Evolutionary conservation across 2,329 filamentous ascomycete genomes (phyloP).

Genomic region (Aspergillus arachidicola): DNA sequence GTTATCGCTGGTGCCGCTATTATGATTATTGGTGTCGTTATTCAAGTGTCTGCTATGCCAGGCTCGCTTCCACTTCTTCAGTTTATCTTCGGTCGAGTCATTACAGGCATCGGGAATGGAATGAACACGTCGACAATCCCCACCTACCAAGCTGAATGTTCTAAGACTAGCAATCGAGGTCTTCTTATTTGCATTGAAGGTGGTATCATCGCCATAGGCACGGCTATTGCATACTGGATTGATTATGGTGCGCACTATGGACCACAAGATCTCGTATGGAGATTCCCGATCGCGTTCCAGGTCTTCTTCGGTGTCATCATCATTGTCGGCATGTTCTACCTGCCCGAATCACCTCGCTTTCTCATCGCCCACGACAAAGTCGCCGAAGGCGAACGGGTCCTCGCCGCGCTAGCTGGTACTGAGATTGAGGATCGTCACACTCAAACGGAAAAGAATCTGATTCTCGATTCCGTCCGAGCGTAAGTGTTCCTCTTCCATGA

Average conservation of each 20-base stretch:
- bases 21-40: slow-evolving; percentile 22
- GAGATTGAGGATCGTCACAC: slow-evolving; percentile 15
- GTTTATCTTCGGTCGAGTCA: slow-evolving; percentile 23
- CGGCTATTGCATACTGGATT: slow-evolving; percentile 23
- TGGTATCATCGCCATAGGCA: slow-evolving; percentile 21
- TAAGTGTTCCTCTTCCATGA: not conserved
- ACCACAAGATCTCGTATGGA: slow-evolving; percentile 18
- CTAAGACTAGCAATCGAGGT: slow-evolving; percentile 21
- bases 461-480: slow-evolving; percentile 16
- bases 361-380: slow-evolving; percentile 20
- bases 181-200: slow-evolving; percentile 24
- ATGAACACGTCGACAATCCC: slow-evolving; percentile 25
- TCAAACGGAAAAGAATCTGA: slow-evolving; percentile 16
- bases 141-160: slow-evolving; percentile 23
- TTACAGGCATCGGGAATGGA: slow-evolving; percentile 23
- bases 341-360: slow-evolving; percentile 22
- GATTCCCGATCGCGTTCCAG: slow-evolving; percentile 24
- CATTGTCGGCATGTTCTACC: slow-evolving; percentile 19
- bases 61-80: slow-evolving; percentile 18
- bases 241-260: slow-evolving; percentile 20
- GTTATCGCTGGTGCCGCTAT: slow-evolving; percentile 18
- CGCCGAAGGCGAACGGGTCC: slow-evolving; percentile 16
- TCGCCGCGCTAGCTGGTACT: slow-evolving; percentile 13
- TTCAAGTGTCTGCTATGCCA: slow-evolving; percentile 21
- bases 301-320: slow-evolving; percentile 21